A percentile compares a stretch with the other conserved stretches of the same genome.
Evolutionary conservation across 78 protist species (phyloP).

Genomic region (Isochrysis galbana): DNA sequence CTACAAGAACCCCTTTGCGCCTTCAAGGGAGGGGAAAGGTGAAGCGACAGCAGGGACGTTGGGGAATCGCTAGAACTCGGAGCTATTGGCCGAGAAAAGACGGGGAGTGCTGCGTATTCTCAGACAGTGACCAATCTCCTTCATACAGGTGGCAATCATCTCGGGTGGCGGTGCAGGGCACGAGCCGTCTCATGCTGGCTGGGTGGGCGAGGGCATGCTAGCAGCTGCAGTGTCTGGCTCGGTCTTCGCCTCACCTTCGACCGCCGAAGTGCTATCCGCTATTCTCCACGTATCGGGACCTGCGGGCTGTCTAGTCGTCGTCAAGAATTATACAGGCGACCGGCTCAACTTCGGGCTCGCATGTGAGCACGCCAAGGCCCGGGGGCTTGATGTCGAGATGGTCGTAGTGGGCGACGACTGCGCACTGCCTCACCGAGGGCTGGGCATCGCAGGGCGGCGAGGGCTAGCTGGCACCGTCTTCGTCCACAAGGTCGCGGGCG

Average conservation of each 20-base stretch:
- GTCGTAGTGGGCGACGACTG: slow-evolving; percentile 70
- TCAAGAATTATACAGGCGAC: slow-evolving; percentile 66
- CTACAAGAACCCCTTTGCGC: neutral
- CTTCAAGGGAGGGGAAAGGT: too few species aligned
- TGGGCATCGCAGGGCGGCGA: neutral
- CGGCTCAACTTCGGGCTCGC: slow-evolving; percentile 60
- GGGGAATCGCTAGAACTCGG: too few species aligned
- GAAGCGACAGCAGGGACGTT: too few species aligned
- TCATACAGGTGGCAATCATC: slow-evolving; percentile 28
- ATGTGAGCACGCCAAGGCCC: slow-evolving; percentile 30
- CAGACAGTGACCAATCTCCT: neutral
- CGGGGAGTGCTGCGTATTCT: too few species aligned
- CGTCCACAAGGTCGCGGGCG: slow-evolving; percentile 75
- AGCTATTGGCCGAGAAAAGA: too few species aligned
- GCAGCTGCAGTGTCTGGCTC: slow-evolving; percentile 70
- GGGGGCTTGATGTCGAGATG: slow-evolving; percentile 11
- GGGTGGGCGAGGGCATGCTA: slow-evolving; percentile 67
- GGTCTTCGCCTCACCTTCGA: slow-evolving; percentile 64
- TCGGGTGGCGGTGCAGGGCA: slow-evolving; percentile 81
- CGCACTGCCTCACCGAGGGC: neutral
- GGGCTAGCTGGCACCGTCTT: slow-evolving; percentile 74
- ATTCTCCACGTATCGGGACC: slow-evolving; percentile 49
- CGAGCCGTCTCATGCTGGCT: slow-evolving; percentile 76
- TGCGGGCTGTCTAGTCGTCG: slow-evolving; percentile 58
- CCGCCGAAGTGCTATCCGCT: slow-evolving; percentile 51